These are phyloP conservation scores for Fonsecaea erecta DNA, from an alignment of 2,329 filamentous ascomycete species.

Conservation along the genomic window DNA sequence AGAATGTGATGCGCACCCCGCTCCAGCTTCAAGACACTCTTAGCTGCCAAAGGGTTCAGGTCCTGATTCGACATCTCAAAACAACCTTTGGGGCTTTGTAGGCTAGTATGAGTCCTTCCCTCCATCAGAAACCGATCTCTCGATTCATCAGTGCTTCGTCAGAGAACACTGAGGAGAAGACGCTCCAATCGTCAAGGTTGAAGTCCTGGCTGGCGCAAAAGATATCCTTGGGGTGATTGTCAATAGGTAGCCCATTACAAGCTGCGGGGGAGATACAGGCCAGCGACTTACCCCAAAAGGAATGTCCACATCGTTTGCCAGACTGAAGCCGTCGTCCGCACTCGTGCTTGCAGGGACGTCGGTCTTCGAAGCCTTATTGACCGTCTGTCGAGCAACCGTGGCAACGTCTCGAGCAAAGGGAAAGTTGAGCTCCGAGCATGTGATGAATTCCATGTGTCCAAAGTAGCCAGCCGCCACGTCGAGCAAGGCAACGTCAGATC, in stretches of 20 bases:
- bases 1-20: too few species aligned
- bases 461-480: constrained; percentile 18
- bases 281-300: constrained; percentile 2
- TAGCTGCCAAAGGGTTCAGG: background rate
- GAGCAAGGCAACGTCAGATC: constrained; percentile 12
- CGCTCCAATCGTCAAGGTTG: constrained; percentile 15
- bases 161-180: constrained; percentile 13
- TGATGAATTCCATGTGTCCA: constrained; percentile 18
- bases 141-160: constrained; percentile 7
- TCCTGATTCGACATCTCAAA: background rate
- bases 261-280: background rate
- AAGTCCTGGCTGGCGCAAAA: constrained; percentile 10
- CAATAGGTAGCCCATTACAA: background rate
- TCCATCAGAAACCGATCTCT: constrained; percentile 2
- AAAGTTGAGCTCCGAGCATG: constrained; percentile 3
- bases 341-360: constrained; percentile 4
- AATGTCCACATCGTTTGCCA: constrained; percentile 7
- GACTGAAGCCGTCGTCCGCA: constrained; percentile 7
- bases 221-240: background rate
- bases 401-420: constrained; percentile 20
- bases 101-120: background rate
- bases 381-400: constrained; percentile 5
- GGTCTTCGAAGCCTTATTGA: constrained; percentile 2
- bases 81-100: background rate
- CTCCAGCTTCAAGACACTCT: background rate